Evolutionary conservation across 2,329 filamentous ascomycete genomes (phyloP), one percentile per base, ranked within the genome.

Genomic region (Talaromyces islandicus): DNA sequence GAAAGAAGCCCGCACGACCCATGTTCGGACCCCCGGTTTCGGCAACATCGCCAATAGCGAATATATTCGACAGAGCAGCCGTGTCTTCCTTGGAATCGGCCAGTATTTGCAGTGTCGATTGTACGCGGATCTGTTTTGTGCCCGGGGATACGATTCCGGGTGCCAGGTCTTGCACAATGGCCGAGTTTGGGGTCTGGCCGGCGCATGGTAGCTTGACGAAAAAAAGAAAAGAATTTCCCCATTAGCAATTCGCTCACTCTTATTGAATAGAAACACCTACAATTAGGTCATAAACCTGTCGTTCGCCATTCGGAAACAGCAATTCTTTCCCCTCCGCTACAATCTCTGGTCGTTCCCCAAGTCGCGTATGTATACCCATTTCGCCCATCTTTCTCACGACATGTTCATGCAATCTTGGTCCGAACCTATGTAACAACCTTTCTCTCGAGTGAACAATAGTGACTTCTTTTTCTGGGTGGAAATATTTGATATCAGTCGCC

Each of bases 21-120:
- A 54, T 59, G 12, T 54, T 59, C 19, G 57, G 17, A 35, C 57
- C 41, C 1, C 57, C 52, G 29, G 52, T 55, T 12, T 43, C 57
- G 29, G 57, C 52, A 24, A 59, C 57, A 41, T 59, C 52, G 19
- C 52, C 57, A 14, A 59, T 54, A 3, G 52, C 57, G 43, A 59
- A 54, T 2, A 55, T 35, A n/a, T 41, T 59, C 4, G 52, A 43
- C 27, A 56, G 29, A 17, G 17, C 14, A 21, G 4, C 19, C 2
- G 21, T 58, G n/a, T 41, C 29, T 29, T 38, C 29, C 9, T 17
- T 32, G 5, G 41, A 11, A 50, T 30, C 41, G 7, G 41, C 29
- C 5, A 35, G 21, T 25, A 59, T 55, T 50, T 59, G 52, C 24
- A 59, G n/a, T 1, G 52, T 59, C 11, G 57, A 38, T 35, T 48